Percentiles rank a stretch among this genome's conserved stretches.
phyloP scores from a whole-genome alignment of 2,329 filamentous ascomycete species.

The Hypoxylon sp. region DNA sequence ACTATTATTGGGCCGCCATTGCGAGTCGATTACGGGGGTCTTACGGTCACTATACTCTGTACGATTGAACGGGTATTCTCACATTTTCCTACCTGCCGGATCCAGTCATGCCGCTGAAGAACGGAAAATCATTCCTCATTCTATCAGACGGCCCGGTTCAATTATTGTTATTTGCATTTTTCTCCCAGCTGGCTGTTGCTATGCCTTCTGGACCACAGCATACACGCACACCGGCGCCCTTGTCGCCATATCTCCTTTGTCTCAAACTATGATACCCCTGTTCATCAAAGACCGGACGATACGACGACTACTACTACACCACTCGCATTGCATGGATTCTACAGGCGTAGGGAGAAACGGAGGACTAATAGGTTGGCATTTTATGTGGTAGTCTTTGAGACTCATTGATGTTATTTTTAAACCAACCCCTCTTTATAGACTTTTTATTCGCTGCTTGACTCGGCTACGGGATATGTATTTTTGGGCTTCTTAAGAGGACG shows the following conservation, averaged over 20 bases:
- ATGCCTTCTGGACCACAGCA: slow-evolving; percentile 10
- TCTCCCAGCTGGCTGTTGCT: slow-evolving; percentile 3
- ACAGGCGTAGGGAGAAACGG: slow-evolving; percentile 24
- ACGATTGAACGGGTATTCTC: no score
- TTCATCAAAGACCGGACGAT: slow-evolving; percentile 23
- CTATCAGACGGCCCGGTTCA: no score
- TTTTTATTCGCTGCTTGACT: slow-evolving; percentile 19
- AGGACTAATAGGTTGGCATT: slow-evolving; percentile 4
- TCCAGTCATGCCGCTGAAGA: neutral
- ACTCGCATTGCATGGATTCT: slow-evolving; percentile 34
- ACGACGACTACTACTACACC: no score
- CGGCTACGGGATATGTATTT: no score
- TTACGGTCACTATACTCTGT: no score
- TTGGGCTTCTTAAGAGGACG: no score
- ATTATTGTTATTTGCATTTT: no score
- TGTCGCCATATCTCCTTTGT: slow-evolving; percentile 31
- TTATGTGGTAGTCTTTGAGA: slow-evolving; percentile 14
- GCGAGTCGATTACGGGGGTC: no score
- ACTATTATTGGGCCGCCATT: neutral
- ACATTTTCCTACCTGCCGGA: slow-evolving; percentile 1
- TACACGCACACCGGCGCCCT: slow-evolving; percentile 16
- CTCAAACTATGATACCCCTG: slow-evolving; percentile 35
- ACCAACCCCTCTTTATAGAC: slow-evolving; percentile 19
- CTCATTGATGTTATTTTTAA: neutral
- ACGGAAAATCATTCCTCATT: neutral